These are phyloP conservation scores for Spizellomyces sp. DNA, from an alignment of 192 early-diverging fungal genomes.

Conservation along the genomic window DNA sequence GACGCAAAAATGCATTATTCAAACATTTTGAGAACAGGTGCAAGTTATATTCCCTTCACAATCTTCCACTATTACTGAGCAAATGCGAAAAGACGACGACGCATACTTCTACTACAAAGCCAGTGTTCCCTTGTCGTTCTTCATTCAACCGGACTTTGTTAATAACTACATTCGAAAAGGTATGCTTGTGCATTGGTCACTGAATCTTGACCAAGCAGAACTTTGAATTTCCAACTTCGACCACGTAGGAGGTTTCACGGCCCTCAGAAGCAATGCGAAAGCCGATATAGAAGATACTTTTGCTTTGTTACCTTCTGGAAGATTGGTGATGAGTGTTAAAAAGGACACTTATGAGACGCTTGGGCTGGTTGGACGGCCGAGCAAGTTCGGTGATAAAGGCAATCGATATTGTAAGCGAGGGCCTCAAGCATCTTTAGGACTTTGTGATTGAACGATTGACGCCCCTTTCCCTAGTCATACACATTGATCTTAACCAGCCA, in stretches of 20 bases:
- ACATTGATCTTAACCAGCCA: constrained; percentile 17
- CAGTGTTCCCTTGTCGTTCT: constrained; percentile 12
- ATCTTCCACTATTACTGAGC: background rate
- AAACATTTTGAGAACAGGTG: background rate
- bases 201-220: background rate
- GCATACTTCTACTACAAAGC: constrained; percentile 20
- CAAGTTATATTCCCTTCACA: constrained; percentile 10
- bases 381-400: constrained; percentile 7
- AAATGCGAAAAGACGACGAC: background rate
- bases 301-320: constrained; percentile 33
- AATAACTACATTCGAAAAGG: constrained; percentile 14
- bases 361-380: constrained; percentile 26
- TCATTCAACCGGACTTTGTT: constrained; percentile 16
- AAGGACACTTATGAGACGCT: constrained; percentile 40
- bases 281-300: constrained; percentile 34
- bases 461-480: background rate
- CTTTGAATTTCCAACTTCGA: background rate
- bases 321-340: constrained; percentile 22
- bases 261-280: constrained; percentile 11
- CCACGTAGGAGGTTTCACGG: constrained; percentile 18
- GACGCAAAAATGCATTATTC: background rate
- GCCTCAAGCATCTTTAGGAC: background rate
- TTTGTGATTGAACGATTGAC: no score
- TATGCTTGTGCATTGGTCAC: background rate
- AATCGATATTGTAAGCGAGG: constrained; percentile 8